Evolutionary conservation across 352 stramenopile species (phyloP).

Genomic region (Nothophytophthora sp.): DNA sequence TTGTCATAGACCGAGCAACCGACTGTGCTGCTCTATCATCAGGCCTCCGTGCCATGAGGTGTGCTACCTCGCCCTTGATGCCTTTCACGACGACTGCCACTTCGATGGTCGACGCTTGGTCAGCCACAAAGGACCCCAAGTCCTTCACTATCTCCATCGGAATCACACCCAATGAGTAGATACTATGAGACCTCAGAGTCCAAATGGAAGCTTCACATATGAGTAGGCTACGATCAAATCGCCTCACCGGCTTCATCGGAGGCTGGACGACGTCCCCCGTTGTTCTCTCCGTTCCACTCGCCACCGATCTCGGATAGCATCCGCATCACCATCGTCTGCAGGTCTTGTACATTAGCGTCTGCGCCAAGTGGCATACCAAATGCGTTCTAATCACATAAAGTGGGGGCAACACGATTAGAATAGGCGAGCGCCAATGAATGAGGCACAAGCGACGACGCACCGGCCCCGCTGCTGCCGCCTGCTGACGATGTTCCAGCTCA

Average conservation of each 20-base stretch:
- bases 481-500: slow-evolving; percentile 36
- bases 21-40: not conserved
- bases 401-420: too few relatives aligned
- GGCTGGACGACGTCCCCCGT: slow-evolving; percentile 37
- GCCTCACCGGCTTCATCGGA: slow-evolving; percentile 49
- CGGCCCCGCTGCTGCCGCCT: slow-evolving; percentile 1
- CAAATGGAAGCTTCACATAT: too few relatives aligned
- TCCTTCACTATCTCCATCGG: slow-evolving; percentile 39
- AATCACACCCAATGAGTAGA: slow-evolving; percentile 4
- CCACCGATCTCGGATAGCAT: slow-evolving; percentile 33
- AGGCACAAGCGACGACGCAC: too few relatives aligned
- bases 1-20: not conserved
- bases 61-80: slow-evolving; percentile 79
- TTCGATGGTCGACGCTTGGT: slow-evolving; percentile 76
- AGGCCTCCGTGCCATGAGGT: not conserved
- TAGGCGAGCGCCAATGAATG: too few relatives aligned
- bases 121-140: slow-evolving; percentile 59
- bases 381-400: slow-evolving; percentile 2
- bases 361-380: not conserved
- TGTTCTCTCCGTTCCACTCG: slow-evolving; percentile 32
- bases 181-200: slow-evolving; percentile 4
- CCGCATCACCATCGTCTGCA: slow-evolving; percentile 46
- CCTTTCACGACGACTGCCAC: slow-evolving; percentile 61
- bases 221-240: not conserved
- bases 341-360: slow-evolving; percentile 31